These are phyloP conservation scores for Coprinopsis sp. DNA, from an alignment of 768 basidiomycete species.

Conservation along the genomic window DNA sequence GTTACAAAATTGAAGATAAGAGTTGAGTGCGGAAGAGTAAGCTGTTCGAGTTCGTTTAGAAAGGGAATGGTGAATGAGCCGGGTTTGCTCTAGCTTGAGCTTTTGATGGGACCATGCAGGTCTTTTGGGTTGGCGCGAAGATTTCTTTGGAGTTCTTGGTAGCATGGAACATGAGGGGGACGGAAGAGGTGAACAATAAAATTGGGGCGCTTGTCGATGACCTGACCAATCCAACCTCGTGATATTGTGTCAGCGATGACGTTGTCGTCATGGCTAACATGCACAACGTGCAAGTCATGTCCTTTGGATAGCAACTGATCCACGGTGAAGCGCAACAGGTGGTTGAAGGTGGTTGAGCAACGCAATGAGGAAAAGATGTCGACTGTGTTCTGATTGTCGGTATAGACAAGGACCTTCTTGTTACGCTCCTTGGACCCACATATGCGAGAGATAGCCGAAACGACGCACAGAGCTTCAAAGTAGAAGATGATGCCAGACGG, in stretches of 20 bases:
- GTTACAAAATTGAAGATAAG: slow-evolving; percentile 26
- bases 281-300: slow-evolving; percentile 20
- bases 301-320: slow-evolving; percentile 5
- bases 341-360: slow-evolving; percentile 15
- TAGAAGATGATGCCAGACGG: slow-evolving; percentile 18
- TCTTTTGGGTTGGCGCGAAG: slow-evolving; percentile 27
- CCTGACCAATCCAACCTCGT: slow-evolving; percentile 5
- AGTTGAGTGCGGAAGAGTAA: slow-evolving; percentile 30
- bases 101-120: slow-evolving; percentile 30
- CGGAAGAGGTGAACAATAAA: background rate
- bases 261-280: slow-evolving; percentile 19
- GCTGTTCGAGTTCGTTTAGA: slow-evolving; percentile 13
- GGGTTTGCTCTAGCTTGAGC: slow-evolving; percentile 24
- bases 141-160: slow-evolving; percentile 25
- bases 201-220: background rate
- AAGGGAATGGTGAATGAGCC: slow-evolving; percentile 19
- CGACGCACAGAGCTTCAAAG: slow-evolving; percentile 22
- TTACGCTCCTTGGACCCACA: background rate
- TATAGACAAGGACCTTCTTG: slow-evolving; percentile 18
- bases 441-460: slow-evolving; percentile 13
- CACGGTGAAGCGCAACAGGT: slow-evolving; percentile 19
- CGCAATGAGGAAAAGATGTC: slow-evolving; percentile 23
- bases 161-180: slow-evolving; percentile 10
- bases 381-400: slow-evolving; percentile 26
- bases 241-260: slow-evolving; percentile 25